Evolutionary conservation across 805 yeast genomes (phyloP), one percentile per base, ranked within the genome.

Genomic region (Saccharomycopsis fodiens): DNA sequence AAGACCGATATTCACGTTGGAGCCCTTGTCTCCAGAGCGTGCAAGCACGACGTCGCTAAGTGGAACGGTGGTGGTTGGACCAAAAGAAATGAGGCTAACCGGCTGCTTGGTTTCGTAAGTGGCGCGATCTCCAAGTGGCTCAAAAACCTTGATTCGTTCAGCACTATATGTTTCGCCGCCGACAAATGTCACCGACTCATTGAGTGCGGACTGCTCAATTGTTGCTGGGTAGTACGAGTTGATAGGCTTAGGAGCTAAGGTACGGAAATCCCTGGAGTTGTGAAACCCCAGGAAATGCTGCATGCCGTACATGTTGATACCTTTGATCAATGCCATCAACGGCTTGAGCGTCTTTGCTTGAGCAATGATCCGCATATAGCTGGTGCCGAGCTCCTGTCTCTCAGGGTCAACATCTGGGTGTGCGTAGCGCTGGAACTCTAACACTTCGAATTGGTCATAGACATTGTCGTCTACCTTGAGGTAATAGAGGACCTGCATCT

Each of bases 11-110:
- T 53, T 53, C 6, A 39, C 36, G 38, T 53, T 53, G 7, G 44
- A 30, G 8, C 54, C 56, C 41, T 53, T 53, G 38, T 53, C 56
- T 16, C 56, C 56, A 16, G 55, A 48, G n/a, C 56, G 35, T 6
- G 51, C 55, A 5, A 52, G 39, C 7, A 53, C 56, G 22, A 53
- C 42, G 6, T 42, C 32, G 13, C 32, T 10, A 12, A 53, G 42
- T 10, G 54, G 51, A 2, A 35, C 35, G 2, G 13, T 34, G n/a
- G 47, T 49, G 6, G 56, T 45, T 10, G 47, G 41, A 19, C 55
- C 55, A 32, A 52, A 52, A 7, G 36, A 29, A 6, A n/a, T 16
- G 13, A 52, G 25, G 7, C 17, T 45, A 6, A 19, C 36, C 12
- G 55, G 52, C 16, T 38, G 12, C 20, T 25, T 15, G 19, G 55